Evolutionary conservation across 2,329 filamentous ascomycete genomes (phyloP), one percentile per base, ranked within the genome.

Genomic region (Apiospora arundinis): DNA sequence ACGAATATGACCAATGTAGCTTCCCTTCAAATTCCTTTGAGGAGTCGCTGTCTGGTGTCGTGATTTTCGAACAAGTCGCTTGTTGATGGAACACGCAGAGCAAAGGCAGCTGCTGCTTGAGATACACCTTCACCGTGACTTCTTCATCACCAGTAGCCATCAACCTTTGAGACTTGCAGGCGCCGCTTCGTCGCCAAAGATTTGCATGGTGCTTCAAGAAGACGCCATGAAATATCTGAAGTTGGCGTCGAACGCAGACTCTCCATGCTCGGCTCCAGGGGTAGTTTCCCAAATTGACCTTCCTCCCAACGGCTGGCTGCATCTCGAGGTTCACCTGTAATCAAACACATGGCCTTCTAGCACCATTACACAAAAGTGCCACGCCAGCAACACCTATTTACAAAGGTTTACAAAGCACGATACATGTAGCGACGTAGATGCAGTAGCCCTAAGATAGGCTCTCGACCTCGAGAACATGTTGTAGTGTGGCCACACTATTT

Each of bases 241-340:
- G 12, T 12, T n/a, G 1, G 4, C 2, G 2, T 23, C 21, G 18
- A 32, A 40, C 21, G 32, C 40, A 63, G 21, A 37, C 32, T 4
- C 18, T 63, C 56, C 21, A 63, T 63, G 18, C 18, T 63, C 40
- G 32, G 21, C 32, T 8, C 11, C 8, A 40, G 21, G 32, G 32
- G 21, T 16, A 63, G n/a, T 40, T 14, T n/a, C 7, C 56, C 32
- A 63, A 12, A 14, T 63, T 9, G 32, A 8, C 23, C 56, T 63
- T 9, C 32, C 56, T 40, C 56, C 6, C 56, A 63, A 40, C 56
- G 56, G 56, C 18, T 63, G 56, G 56, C 56, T 63, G 56, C 56
- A 63, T 63, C 32, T 40, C 56, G 56, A 32, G n/a, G n/a, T 40
- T 63, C 56, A 63, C 28, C 32, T 63, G 32, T 21, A 63, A 63